phyloP scores from a whole-genome alignment of 106 monocot species.

The Platanthera guangdongensis region DNA sequence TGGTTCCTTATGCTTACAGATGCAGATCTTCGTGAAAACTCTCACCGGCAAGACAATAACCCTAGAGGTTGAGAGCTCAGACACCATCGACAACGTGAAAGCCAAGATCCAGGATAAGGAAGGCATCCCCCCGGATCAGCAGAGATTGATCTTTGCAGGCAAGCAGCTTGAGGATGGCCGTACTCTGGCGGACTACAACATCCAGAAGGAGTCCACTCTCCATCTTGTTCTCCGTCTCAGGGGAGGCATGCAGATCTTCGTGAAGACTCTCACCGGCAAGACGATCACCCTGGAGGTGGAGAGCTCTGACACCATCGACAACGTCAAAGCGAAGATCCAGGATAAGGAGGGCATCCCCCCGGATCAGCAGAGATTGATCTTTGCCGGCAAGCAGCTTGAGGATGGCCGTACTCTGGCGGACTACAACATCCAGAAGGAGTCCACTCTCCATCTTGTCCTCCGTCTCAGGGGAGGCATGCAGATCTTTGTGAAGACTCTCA shows the following conservation, averaged over 20 bases:
- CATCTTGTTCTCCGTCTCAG: constrained; percentile 21
- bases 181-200: constrained; percentile 64
- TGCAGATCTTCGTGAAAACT: constrained; percentile 74
- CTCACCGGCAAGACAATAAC: no score
- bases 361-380: constrained; percentile 84
- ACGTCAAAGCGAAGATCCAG: constrained; percentile 80
- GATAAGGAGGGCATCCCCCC: constrained; percentile 92
- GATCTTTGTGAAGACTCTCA: neutral
- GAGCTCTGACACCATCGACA: constrained; percentile 75
- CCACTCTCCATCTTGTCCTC: constrained; percentile 17
- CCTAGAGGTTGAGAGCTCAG: no score
- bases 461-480: constrained; percentile 24
- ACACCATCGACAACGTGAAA: constrained; percentile 69
- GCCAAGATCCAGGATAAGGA: constrained; percentile 91
- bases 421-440: constrained; percentile 60
- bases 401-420: constrained; percentile 72
- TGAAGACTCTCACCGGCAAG: constrained; percentile 57
- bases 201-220: constrained; percentile 40
- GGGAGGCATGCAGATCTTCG: constrained; percentile 18
- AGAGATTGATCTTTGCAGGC: constrained; percentile 75
- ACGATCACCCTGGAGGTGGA: constrained; percentile 84
- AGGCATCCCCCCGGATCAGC: constrained; percentile 89
- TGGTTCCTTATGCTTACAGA: neutral
- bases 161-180: constrained; percentile 87
- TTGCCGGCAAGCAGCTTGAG: constrained; percentile 83